phyloP scores from a whole-genome alignment of 208 protist genomes.

The Strigomonas culicis region DNA sequence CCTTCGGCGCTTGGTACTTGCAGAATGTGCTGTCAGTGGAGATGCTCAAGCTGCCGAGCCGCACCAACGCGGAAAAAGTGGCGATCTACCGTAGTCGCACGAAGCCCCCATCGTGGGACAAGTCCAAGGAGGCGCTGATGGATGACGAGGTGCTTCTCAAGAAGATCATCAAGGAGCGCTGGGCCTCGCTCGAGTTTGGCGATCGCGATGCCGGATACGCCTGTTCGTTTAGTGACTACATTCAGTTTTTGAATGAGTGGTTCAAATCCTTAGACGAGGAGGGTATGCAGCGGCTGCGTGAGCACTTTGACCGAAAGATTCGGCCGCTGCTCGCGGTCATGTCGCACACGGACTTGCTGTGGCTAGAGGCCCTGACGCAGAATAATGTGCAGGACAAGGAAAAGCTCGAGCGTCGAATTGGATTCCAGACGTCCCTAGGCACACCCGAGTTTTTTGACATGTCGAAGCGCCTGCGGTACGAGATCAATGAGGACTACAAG shows the following conservation, averaged over 20 bases:
- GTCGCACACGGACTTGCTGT: conserved; percentile 89
- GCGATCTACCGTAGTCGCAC: conserved; percentile 77
- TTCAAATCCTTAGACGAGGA: conserved; percentile 92
- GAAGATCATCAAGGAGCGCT: conserved; percentile 86
- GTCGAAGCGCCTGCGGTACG: conserved; percentile 87
- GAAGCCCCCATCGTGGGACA: conserved; percentile 33
- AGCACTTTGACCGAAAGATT: conserved; percentile 92
- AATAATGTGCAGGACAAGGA: conserved; percentile 88
- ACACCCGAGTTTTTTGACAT: conserved; percentile 94
- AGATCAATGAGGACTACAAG: conserved; percentile 95
- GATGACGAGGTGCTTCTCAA: conserved; percentile 85
- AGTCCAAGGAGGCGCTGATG: conserved; percentile 52
- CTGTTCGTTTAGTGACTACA: conserved; percentile 92
- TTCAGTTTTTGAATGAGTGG: conserved; percentile 94
- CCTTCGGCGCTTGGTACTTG: conserved; percentile 92
- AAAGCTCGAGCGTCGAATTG: conserved; percentile 83
- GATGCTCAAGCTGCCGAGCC: conserved; percentile 81
- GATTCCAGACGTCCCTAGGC: conserved; percentile 88
- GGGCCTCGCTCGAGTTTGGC: conserved; percentile 90
- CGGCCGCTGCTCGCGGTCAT: conserved; percentile 90
- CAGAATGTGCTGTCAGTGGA: conserved; percentile 91
- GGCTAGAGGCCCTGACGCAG: conserved; percentile 90
- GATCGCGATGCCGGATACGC: conserved; percentile 84
- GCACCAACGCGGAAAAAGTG: conserved; percentile 89
- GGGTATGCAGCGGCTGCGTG: conserved; percentile 84